Base-by-base conservation (phyloP, 768 basidiomycete species). In the Sporobolomyces phaffii region DNA sequence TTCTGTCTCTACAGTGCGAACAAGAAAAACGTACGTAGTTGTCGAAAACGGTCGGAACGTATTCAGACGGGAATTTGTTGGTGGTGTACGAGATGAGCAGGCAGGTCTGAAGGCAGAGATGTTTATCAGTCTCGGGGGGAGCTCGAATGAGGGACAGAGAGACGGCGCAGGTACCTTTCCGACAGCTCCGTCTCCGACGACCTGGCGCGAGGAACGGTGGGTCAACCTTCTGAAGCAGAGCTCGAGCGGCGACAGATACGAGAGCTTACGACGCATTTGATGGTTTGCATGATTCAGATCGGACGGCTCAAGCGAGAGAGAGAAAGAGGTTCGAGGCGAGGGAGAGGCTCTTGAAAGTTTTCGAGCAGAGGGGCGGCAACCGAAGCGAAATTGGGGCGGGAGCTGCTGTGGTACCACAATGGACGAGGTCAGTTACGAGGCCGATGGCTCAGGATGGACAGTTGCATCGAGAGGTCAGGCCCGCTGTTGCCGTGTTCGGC, bases 21-120 rank as follows among this genome's bases (percentile, higher is more conserved):
- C 7, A 44, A 47, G 9, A 29, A 9, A 6, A 22, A 66, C 69
- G 34, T 7, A 71, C 70, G 80, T 93, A 93, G 80, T 94, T 94
- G 80, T 94, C 90, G 79, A 92, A 92, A 65, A 91, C 92, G 73
- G 93, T 96, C 63, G 93, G 93, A 54, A 98, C 94, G 81, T 97
- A 97, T 85, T 99, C 94, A 78, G 91, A 92, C 38, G 92, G 91
- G 80, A 96, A 96, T 80, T 96, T 92, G 85, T 92, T 93, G 75
- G 91, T 92, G 59, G 91, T 93, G 82, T 93, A 74, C 68, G 91
- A 96, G 78, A 96, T 96, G 80, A 96, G 83, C 72, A 96, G 83
- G 82, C 91, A 96, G 49, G 91, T 96, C 92, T 93, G 77, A 17
- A 28, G 29, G 9, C 1, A 33, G 50, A 60, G 26, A 53, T 65